Base-by-base conservation (phyloP, 2,329 filamentous ascomycete species). In the Hypoxylon sp. region DNA sequence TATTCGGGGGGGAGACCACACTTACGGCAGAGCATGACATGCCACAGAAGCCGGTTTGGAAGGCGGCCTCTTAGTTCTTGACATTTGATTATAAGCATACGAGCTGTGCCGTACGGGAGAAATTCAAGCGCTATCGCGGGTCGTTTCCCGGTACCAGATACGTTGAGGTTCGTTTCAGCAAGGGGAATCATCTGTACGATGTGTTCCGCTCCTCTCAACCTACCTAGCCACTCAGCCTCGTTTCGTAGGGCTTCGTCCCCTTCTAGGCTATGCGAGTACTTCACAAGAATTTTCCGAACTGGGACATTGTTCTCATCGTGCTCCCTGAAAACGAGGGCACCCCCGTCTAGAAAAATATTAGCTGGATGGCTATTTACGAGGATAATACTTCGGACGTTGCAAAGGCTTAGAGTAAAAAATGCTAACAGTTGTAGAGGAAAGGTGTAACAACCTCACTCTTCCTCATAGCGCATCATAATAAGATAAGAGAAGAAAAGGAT, bases 21-120 rank as follows among this genome's bases (percentile, higher is more conserved):
- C 66, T 69, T 42, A 69, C 66, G 22, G n/a, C 66, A 69, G 20
- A 59, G 53, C 14, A 62, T 46, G 13, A 63, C n/a, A 17, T 54
- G 31, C 66, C 66, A 69, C 6, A 69, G 42, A 2, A 69, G 3
- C 17, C 62, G 66, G 27, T n/a, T 62, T 6, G 61, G 66, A 1
- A 55, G 2, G 1, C 1, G 11, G 35, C 0, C 7, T 3, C 14
- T 0, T 8, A 11, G n/a, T 42, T n/a, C 13, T 2, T 2, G 7
- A 14, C 44, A 0, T 22, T 1, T 20, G 14, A 31, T 8, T 58
- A 62, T 7, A 2, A 11, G 1, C 1, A 2, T 3, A 11, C 8
- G 7, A 3, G 55, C 6, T 10, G 57, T 44, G 27, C 66, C 66
- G 35, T 62, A 4, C 8, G 58, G 51, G 6, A 69, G 55, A 27